A percentile compares a stretch with the other conserved stretches of the same genome.
phyloP scores from a whole-genome alignment of 2,329 filamentous ascomycete genomes.

The Amauroascus niger region DNA sequence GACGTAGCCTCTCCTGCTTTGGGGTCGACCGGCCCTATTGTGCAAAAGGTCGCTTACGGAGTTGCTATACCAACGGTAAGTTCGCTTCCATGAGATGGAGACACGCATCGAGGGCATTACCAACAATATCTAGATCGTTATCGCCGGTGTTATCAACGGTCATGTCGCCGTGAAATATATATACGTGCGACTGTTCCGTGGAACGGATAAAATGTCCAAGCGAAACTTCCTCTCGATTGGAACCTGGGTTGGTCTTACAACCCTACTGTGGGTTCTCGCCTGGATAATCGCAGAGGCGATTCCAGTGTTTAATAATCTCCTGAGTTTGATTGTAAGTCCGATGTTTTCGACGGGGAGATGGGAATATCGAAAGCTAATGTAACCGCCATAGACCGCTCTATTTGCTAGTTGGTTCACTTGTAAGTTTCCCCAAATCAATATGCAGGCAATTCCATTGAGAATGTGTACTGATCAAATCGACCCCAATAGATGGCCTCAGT shows the following conservation, averaged over 20 bases:
- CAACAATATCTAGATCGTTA: conserved; percentile 43
- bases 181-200: conserved; percentile 54
- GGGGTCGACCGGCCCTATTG: conserved; percentile 47
- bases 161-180: conserved; percentile 58
- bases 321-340: conserved; percentile 48
- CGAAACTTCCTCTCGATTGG: conserved; percentile 44
- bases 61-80: conserved; percentile 54
- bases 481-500: conserved; percentile 29
- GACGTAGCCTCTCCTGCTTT: conserved; percentile 57
- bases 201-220: conserved; percentile 47
- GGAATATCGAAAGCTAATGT: neutral
- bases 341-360: neutral
- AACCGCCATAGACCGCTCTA: conserved; percentile 37
- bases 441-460: neutral
- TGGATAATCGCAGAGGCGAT: conserved; percentile 61
- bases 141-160: conserved; percentile 61
- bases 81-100: neutral
- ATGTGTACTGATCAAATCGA: neutral
- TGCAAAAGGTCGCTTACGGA: conserved; percentile 58
- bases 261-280: conserved; percentile 49
- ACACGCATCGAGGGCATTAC: neutral
- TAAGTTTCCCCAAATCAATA: conserved; percentile 22
- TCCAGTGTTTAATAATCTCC: conserved; percentile 57
- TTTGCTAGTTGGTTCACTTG: conserved; percentile 62
- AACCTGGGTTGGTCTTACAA: conserved; percentile 51